Conservation (phyloP, 78 protist genomes). For the Protostelium mycophagum region DNA sequence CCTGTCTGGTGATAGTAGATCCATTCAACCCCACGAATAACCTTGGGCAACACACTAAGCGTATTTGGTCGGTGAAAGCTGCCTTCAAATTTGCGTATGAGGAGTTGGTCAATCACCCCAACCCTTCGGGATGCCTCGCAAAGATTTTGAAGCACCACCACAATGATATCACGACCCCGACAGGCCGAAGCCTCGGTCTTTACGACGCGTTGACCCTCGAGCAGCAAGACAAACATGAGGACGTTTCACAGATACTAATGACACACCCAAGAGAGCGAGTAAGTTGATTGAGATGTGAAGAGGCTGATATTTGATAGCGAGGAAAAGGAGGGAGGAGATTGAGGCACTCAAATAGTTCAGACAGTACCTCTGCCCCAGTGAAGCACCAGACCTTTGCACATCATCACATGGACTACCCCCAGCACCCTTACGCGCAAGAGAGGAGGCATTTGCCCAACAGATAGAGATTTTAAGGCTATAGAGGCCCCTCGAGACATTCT, state of each 20-base stretch:
- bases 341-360: not conserved
- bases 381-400: not conserved
- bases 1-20: not conserved
- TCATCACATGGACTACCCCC: not conserved
- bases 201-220: not conserved
- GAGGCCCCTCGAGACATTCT: too few relatives aligned
- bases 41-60: not conserved
- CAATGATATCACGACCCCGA: not conserved
- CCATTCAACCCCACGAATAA: not conserved
- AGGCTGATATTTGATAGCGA: not conserved
- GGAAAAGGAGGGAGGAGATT: not conserved
- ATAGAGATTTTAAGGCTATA: too few relatives aligned
- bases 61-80: not conserved
- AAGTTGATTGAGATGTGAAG: too few relatives aligned
- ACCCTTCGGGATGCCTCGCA: not conserved
- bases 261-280: not conserved
- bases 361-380: not conserved
- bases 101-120: not conserved
- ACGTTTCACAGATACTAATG: not conserved
- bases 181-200: not conserved
- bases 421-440: not conserved
- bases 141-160: not conserved
- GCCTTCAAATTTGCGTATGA: not conserved
- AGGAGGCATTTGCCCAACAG: too few relatives aligned
- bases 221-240: not conserved